Evolutionary conservation across 108 stramenopile species (phyloP).

Genomic region (Aurantiochytrium sp.): DNA sequence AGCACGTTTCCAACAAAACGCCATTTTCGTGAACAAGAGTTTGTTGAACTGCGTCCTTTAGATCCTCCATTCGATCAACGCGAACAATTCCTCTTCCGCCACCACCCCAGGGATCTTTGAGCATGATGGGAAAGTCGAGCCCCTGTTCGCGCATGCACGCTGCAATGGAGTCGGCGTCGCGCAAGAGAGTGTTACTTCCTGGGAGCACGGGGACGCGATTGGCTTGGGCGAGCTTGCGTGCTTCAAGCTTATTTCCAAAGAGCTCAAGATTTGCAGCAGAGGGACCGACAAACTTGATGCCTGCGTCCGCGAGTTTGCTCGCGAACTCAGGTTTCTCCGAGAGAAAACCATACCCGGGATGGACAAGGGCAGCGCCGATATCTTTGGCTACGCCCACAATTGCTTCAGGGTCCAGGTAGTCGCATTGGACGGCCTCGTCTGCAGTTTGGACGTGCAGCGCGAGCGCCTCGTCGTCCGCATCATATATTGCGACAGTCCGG

Average conservation of each 20-base stretch:
- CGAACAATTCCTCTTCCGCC: constrained; percentile 91
- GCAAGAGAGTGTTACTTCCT: constrained; percentile 74
- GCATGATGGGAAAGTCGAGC: constrained; percentile 81
- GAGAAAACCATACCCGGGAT: constrained; percentile 75
- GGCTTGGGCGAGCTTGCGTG: constrained; percentile 70
- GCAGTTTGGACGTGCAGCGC: neutral
- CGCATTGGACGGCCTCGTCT: constrained; percentile 56
- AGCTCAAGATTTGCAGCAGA: constrained; percentile 62
- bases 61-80: constrained; percentile 53
- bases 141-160: constrained; percentile 57
- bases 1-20: constrained; percentile 81
- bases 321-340: constrained; percentile 70
- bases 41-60: constrained; percentile 59
- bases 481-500: constrained; percentile 69
- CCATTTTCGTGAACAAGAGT: neutral
- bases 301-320: constrained; percentile 56
- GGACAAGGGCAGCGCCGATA: constrained; percentile 66
- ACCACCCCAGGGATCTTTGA: constrained; percentile 93
- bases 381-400: constrained; percentile 67
- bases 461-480: constrained; percentile 65
- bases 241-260: constrained; percentile 83
- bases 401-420: constrained; percentile 72
- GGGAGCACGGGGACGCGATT: constrained; percentile 77
- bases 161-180: constrained; percentile 59
- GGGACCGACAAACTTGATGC: constrained; percentile 76